These are phyloP conservation scores for Vitis vinifera DNA, from an alignment of 164 flowering plant species.

Conservation along the genomic window ASM3070453v1 NC_081809.1:22428001-22428500, in stretches of 20 bases:
- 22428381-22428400: constrained; percentile 85
- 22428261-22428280: constrained; percentile 41
- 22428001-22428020: too few species aligned
- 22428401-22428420: constrained; percentile 79
- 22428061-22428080: too few species aligned
- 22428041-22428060: too few species aligned
- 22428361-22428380: constrained; percentile 62
- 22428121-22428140: too few species aligned
- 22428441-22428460: constrained; percentile 95
- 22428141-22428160: not conserved
- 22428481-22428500: constrained; percentile 31
- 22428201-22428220: constrained; percentile 80
- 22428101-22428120: not conserved
- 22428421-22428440: constrained; percentile 87
- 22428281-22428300: constrained; percentile 37
- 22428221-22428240: constrained; percentile 75
- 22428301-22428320: constrained; percentile 37
- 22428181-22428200: constrained; percentile 61
- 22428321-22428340: constrained; percentile 35
- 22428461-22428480: constrained; percentile 75
- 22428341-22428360: constrained; percentile 28
- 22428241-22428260: constrained; percentile 76
- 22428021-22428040: too few species aligned
- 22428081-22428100: not conserved
- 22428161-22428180: not conserved